Conservation (phyloP, 148 eudicot genomes). For the Arctostaphylos glauca region DNA sequence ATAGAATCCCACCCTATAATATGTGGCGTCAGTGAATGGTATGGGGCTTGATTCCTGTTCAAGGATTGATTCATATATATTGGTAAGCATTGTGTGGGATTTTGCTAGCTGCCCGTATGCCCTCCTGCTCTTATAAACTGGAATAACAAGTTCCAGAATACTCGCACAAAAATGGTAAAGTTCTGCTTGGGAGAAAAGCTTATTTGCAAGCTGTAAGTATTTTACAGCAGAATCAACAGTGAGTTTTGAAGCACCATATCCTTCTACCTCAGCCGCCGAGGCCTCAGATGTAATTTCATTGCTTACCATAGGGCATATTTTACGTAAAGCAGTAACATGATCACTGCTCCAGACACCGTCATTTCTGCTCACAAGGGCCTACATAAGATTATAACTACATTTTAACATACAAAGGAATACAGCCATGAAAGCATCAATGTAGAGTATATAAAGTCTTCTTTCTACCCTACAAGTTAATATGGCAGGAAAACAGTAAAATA, state of each 20-base stretch:
- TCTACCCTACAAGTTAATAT: neutral
- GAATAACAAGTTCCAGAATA: constrained; percentile 94
- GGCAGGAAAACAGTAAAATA: neutral
- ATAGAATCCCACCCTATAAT: constrained; percentile 98
- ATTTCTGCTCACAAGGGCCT: constrained; percentile 96
- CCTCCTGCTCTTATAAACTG: constrained; percentile 95
- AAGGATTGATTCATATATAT: constrained; percentile 91
- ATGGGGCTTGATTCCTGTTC: constrained; percentile 99
- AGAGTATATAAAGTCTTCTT: neutral
- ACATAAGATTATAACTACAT: constrained; percentile 17
- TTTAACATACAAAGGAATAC: neutral
- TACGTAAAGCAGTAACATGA: constrained; percentile 77
- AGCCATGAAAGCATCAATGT: constrained; percentile 11
- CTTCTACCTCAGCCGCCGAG: constrained; percentile 98
- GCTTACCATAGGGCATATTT: constrained; percentile 98
- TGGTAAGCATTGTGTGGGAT: constrained; percentile 95
- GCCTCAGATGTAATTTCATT: constrained; percentile 82
- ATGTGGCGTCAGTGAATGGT: constrained; percentile 96
- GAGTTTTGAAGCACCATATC: constrained; percentile 98
- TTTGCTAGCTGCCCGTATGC: constrained; percentile 95
- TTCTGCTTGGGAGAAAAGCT: constrained; percentile 97
- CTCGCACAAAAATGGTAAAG: constrained; percentile 94
- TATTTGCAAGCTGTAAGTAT: constrained; percentile 96
- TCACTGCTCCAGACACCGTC: constrained; percentile 98
- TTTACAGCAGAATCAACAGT: constrained; percentile 98